Base-by-base conservation (phyloP, 2,329 filamentous ascomycete genomes). In the Xylariomycetidae sp. region DNA sequence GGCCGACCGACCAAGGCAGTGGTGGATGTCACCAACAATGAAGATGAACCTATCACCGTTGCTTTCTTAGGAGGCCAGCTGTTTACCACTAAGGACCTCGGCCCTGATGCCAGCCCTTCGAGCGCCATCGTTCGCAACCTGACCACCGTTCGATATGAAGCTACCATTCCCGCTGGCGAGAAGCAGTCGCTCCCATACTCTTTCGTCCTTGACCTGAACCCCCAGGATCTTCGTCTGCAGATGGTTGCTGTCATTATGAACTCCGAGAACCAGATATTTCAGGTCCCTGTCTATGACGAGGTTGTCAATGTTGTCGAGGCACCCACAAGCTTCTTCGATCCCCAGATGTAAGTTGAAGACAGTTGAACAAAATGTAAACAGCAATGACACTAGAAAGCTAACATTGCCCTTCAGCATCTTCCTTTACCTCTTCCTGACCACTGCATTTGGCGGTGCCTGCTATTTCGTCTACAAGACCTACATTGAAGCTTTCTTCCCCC, bases 381-480 rank as follows among this genome's bases (percentile, higher is more conserved):
- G 8, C n/a, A 23, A 23, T n/a, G 20, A 23, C 20, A 23, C n/a
- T 8, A 23, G 8, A 13, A 27, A 33, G 23, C 38, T 36, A 30
- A 38, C 20, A 5, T 84, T 6, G 6, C 27, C 27, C 36, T 27
- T 27, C 35, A 97, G 92, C 59, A 88, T 97, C 68, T 98, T 98
- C 80, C 80, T 98, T 44, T 97, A 97, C 72, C 73, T 95, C 59
- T 82, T 97, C 71, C 84, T 98, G 51, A 71, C 82, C 34, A 81
- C 74, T 42, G 77, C 74, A 44, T 94, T 94, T 59, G 79, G 67
- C 46, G 88, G 85, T 42, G 88, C 82, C 34, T 77, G 84, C 59
- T 96, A 90, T 79, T 95, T 95, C 65, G 88, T 96, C 68, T 98
- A 98, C 78, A 92, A 84, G 71, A 94, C 90, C 55, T 97, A 90